Evolutionary conservation across 108 stramenopile species (phyloP), one percentile per base, ranked within the genome.

Genomic region (Fistulifera pelliculosa): DNA sequence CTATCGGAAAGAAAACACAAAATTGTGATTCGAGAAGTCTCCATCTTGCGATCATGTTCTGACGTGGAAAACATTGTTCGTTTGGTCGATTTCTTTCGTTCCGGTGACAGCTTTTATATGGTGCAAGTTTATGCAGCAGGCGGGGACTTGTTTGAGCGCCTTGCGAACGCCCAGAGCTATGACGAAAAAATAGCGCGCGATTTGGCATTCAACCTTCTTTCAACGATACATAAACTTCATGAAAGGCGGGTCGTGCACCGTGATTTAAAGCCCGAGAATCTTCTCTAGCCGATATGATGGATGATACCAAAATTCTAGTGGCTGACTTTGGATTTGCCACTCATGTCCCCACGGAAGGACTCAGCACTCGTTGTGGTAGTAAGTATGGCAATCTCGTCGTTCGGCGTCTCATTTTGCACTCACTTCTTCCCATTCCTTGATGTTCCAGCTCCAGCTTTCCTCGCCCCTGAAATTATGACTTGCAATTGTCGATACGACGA

Each of bases 251-350:
- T 95, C 18, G 88, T 84, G 0, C 95, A 95, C 75, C 82, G 94
- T 0, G 94, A 97, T 61, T 72, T 94, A 19, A 94, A 94, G 42
- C 81, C 93, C 22, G 93, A 76, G 59, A 70, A 94, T 77, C 73
- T 96, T 15, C 61, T 96, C 40, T 72, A 93, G 38, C 43, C 21
- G 40, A 47, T 51, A 62, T 60, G 41, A 57, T 56, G 13, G 58
- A 87, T 40, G 81, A 87, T 50, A 75, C 75, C 2, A 38, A 69
- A 1, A 66, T 90, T 47, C 65, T 73, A 31, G 43, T 98, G 23
- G 94, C 87, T 15, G 97, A 98, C 64, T 98, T 98, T 73, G 97
- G 97, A 1, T 94, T 96, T 60, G 94, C 95, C 6, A 56, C 79
- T 42, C 66, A 73, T 18, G 68, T 85, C 16, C 60, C 71, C 18